Evolutionary conservation across 2,329 filamentous ascomycete species (phyloP).

Genomic region (Trichoderma sp.): DNA sequence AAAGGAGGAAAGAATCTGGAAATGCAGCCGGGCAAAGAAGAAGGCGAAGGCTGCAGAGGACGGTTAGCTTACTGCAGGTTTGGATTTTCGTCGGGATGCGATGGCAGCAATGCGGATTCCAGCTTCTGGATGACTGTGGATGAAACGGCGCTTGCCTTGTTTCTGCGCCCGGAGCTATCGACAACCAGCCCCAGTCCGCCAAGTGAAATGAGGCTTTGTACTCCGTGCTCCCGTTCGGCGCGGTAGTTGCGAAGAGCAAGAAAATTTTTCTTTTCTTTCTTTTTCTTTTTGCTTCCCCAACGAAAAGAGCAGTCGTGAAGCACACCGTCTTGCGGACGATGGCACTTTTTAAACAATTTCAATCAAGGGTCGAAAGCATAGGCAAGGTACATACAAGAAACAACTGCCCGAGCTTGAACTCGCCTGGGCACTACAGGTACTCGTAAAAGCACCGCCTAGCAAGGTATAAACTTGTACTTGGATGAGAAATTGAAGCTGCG

Average conservation of each 20-base stretch:
- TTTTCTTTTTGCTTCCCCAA: not conserved
- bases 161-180: constrained; percentile 1
- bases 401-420: not conserved
- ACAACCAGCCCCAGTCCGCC: not conserved
- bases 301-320: not conserved
- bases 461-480: not conserved
- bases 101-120: not conserved
- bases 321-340: not conserved
- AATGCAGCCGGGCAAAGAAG: not conserved
- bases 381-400: not conserved
- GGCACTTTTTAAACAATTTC: not conserved
- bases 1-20: not conserved
- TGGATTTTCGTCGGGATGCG: not conserved
- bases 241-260: not conserved
- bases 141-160: constrained; percentile 18
- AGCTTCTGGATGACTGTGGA: not conserved
- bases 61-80: not conserved
- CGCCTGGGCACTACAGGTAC: not conserved
- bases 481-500: not conserved
- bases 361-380: not conserved
- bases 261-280: not conserved
- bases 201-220: constrained; percentile 1
- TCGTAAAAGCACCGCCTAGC: not conserved
- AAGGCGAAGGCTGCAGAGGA: not conserved
- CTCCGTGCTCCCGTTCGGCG: not conserved